These are phyloP conservation scores for Talaromyces ruber DNA, from an alignment of 495 filamentous ascomycete genomes.

Conservation along the genomic window DNA sequence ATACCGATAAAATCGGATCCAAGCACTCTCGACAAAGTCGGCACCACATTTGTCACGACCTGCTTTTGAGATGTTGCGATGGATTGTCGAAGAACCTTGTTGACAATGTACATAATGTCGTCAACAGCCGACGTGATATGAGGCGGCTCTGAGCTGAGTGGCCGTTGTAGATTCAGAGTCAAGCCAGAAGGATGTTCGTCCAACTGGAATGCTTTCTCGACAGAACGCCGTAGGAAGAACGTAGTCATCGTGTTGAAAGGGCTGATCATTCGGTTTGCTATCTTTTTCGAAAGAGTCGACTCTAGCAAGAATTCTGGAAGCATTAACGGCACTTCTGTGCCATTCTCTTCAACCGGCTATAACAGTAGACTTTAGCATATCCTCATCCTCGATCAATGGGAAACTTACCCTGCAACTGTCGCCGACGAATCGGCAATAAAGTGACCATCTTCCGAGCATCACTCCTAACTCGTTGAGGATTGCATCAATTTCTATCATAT, in stretches of 20 bases:
- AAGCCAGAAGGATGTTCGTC: constrained; percentile 84
- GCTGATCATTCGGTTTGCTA: constrained; percentile 57
- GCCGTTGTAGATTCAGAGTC: constrained; percentile 58
- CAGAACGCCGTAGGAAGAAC: constrained; percentile 92
- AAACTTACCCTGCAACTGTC: constrained; percentile 67
- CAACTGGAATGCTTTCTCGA: constrained; percentile 97
- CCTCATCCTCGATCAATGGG: constrained; percentile 18
- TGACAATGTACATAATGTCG: constrained; percentile 98
- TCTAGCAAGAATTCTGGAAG: constrained; percentile 63
- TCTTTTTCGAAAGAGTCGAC: constrained; percentile 68
- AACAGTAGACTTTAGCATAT: constrained; percentile 19
- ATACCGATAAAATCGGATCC: constrained; percentile 91
- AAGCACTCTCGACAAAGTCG: constrained; percentile 75
- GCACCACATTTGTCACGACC: constrained; percentile 67
- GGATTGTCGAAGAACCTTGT: constrained; percentile 77
- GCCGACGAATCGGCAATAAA: constrained; percentile 84
- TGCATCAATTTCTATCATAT: constrained; percentile 90
- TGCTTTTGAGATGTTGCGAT: constrained; percentile 74
- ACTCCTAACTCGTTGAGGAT: constrained; percentile 76
- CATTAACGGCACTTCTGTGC: constrained; percentile 16
- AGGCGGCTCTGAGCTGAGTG: constrained; percentile 65
- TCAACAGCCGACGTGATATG: constrained; percentile 94
- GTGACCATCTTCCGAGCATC: constrained; percentile 89
- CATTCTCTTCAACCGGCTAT: constrained; percentile 17
- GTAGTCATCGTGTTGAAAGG: constrained; percentile 85